Base-by-base conservation (phyloP, 2,329 filamentous ascomycete genomes). In the Septoria petroselini region DNA sequence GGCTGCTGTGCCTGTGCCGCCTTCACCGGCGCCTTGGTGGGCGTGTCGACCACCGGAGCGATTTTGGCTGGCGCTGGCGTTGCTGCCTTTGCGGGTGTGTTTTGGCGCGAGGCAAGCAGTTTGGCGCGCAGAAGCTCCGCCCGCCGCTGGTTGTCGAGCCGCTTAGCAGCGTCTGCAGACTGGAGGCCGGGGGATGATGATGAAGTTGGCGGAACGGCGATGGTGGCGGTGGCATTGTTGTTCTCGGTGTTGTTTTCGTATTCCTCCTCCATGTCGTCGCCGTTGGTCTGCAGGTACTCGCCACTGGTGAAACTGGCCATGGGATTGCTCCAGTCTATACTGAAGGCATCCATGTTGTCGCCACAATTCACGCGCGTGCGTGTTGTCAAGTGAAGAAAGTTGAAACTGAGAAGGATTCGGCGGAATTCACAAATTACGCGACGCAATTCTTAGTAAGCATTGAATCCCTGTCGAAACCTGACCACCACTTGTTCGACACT, bases 41-140 rank as follows among this genome's bases (percentile, higher is more conserved):
- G 25, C 12, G 34, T 31, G 14, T 39, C 17, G 34, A 17, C 35
- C 5, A 19, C 7, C 11, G 23, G 34, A 9, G 37, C 29, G n/a
- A 41, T 18, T 2, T 47, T 25, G 14, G 29, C 33, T 14, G 35
- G 23, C 4, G 46, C 38, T 25, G 54, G 43, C 39, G 41, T 19
- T 12, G 15, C n/a, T 15, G 37, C 39, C 38, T 49, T 52, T 27
- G 39, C 39, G n/a, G 58, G 59, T 8, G 56, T 59, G 30, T 61
- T 59, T 34, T 58, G 54, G 4, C 58, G 54, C 42, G 58, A 47
- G 35, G 59, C 60, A 11, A 65, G 37, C 33, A 66, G 46, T 41
- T 62, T 62, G 21, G 59, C 61, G 7, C 61, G 52, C 29, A 71
- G 68, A 48, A 73, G 70, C 15, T 63, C 57, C 7, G 58, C 52